A percentile compares a stretch with the other conserved stretches of the same genome.
phyloP scores from a whole-genome alignment of 345 rosid genomes.

The Syzygium oleosum region DNA sequence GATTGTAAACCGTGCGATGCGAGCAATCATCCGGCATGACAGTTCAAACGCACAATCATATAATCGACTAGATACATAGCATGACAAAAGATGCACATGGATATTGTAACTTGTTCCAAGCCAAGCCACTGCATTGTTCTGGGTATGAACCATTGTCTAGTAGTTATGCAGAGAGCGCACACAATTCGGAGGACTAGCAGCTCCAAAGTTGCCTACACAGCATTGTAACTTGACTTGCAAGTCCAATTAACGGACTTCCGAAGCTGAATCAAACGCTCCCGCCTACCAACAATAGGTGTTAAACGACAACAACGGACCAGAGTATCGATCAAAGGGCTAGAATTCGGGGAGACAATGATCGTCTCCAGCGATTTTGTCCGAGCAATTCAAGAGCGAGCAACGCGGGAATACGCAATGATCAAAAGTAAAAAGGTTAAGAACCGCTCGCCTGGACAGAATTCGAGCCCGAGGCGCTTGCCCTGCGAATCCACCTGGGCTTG shows the following conservation, averaged over 20 bases:
- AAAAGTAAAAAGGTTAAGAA: background rate
- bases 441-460: conserved; percentile 8
- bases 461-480: conserved; percentile 14
- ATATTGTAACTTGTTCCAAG: background rate
- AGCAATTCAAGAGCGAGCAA: background rate
- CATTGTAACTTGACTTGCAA: background rate
- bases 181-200: background rate
- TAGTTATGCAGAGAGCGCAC: background rate
- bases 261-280: background rate
- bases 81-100: background rate
- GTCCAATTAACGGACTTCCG: background rate
- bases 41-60: background rate
- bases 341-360: background rate
- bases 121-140: background rate
- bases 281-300: background rate
- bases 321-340: background rate
- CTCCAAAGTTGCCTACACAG: background rate
- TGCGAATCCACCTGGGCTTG: conserved; percentile 48
- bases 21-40: background rate
- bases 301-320: background rate
- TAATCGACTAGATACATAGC: background rate
- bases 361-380: background rate
- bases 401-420: background rate
- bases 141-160: background rate
- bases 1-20: background rate